Evolutionary conservation across 192 early-diverging fungal genomes (phyloP).

Genomic region (Podila horticola): DNA sequence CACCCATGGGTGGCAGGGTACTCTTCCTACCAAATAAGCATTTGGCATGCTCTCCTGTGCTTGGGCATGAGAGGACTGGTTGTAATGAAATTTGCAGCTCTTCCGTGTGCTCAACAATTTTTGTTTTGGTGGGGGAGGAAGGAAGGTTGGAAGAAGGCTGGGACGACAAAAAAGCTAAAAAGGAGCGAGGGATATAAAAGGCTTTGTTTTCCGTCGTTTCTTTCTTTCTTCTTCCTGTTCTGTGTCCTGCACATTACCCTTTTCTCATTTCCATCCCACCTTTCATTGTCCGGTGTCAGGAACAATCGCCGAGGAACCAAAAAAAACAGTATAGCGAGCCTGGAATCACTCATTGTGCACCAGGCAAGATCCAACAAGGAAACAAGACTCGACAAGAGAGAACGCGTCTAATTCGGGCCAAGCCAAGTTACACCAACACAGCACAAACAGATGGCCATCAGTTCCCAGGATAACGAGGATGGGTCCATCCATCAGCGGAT

Average conservation of each 20-base stretch:
- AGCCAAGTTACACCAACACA: constrained; percentile 1
- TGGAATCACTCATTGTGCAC: background rate
- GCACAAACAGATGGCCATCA: constrained; percentile 1
- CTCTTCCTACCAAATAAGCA: no score
- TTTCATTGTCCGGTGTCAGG: background rate
- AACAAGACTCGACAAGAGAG: background rate
- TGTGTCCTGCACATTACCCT: background rate
- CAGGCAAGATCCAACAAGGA: background rate
- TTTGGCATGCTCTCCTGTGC: no score
- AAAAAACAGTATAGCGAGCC: background rate
- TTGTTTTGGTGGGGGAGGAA: background rate
- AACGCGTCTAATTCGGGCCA: background rate
- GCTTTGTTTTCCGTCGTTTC: background rate
- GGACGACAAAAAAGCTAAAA: background rate
- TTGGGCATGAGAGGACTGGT: no score
- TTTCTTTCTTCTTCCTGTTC: background rate
- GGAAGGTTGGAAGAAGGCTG: background rate
- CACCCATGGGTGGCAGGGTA: no score
- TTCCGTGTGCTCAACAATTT: no score
- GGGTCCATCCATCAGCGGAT: background rate
- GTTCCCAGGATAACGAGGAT: constrained; percentile 2
- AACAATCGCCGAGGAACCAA: no score
- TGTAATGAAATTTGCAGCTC: no score
- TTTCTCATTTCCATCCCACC: background rate
- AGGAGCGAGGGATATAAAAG: background rate